Evolutionary conservation across 2,329 filamentous ascomycete genomes (phyloP).

Genomic region (Fusarium paranaense): DNA sequence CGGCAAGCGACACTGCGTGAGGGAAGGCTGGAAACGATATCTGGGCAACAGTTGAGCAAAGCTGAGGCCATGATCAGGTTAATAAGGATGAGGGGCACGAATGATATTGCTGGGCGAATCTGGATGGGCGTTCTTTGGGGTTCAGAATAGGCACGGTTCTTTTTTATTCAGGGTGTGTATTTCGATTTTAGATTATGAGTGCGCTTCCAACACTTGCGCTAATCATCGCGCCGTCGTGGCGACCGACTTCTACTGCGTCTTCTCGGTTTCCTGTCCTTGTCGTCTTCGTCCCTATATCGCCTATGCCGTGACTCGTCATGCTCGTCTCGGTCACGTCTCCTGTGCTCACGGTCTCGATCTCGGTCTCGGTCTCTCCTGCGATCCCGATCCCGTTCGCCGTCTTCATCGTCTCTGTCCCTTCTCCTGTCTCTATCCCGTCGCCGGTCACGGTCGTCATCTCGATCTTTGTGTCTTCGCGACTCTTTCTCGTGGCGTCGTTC

Average conservation of each 20-base stretch:
- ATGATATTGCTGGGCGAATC: conserved; percentile 30
- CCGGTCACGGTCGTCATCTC: conserved; percentile 45
- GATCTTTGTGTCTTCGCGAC: conserved; percentile 44
- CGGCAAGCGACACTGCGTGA: conserved; percentile 73
- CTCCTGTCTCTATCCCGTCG: conserved; percentile 39
- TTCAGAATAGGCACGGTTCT: conserved; percentile 25
- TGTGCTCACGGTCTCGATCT: conserved; percentile 41
- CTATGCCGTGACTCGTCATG: conserved; percentile 43
- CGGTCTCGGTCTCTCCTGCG: conserved; percentile 37
- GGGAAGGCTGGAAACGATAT: conserved; percentile 88
- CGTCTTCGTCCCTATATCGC: conserved; percentile 45
- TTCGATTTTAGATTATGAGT: conserved; percentile 39
- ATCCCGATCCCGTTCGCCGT: conserved; percentile 39
- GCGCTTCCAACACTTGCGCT: conserved; percentile 18
- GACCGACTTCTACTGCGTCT: conserved; percentile 57
- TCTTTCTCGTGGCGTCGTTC: conserved; percentile 46
- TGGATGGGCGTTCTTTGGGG: conserved; percentile 38
- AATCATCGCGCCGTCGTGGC: conserved; percentile 49
- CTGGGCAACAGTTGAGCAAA: conserved; percentile 57
- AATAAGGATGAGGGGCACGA: conserved; percentile 11
- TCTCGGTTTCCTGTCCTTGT: conserved; percentile 38
- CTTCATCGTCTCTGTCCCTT: conserved; percentile 39
- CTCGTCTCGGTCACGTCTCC: conserved; percentile 45
- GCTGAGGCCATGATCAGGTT: not conserved
- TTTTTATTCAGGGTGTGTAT: conserved; percentile 25